Conservation (phyloP, 2,329 filamentous ascomycete genomes). For the Aspergillus luchuensis region DNA sequence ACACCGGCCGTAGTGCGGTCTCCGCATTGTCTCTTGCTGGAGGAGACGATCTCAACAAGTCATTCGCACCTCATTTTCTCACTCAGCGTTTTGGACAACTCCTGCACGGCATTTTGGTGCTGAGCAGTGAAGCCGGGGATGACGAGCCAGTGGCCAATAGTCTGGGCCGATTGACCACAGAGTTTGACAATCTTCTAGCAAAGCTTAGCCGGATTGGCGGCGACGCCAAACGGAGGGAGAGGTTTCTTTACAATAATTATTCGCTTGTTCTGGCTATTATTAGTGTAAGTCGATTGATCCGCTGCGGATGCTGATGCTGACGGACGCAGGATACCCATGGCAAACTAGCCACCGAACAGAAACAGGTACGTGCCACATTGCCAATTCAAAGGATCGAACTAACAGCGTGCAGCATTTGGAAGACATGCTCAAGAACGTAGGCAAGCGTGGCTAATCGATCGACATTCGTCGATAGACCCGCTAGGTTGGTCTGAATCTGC, state of each 20-base stretch:
- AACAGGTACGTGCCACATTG: constrained; percentile 45
- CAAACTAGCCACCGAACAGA: constrained; percentile 66
- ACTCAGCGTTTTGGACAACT: constrained; percentile 97
- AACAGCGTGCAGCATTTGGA: constrained; percentile 41
- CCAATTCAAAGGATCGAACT: constrained; percentile 8
- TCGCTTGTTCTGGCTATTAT: constrained; percentile 93
- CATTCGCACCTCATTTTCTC: constrained; percentile 76
- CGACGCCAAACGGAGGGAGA: constrained; percentile 77
- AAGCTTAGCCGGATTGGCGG: constrained; percentile 75
- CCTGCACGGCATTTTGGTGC: constrained; percentile 75
- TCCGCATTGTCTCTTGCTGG: constrained; percentile 58
- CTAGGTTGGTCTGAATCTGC: neutral
- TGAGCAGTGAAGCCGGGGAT: constrained; percentile 89
- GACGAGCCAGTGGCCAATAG: constrained; percentile 89
- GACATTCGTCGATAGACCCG: neutral
- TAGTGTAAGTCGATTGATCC: constrained; percentile 52
- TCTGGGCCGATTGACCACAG: constrained; percentile 71
- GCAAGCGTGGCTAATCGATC: constrained; percentile 30
- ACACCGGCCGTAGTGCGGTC: constrained; percentile 52
- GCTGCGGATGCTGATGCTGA: constrained; percentile 12
- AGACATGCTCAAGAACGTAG: constrained; percentile 41
- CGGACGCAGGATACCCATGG: constrained; percentile 47
- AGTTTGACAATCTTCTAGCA: constrained; percentile 80
- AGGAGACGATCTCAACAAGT: constrained; percentile 45
- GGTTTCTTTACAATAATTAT: constrained; percentile 96